Percentiles rank a stretch among this genome's conserved stretches.
These are phyloP conservation scores for Coniochaeta ligniaria DNA, from an alignment of 2,329 filamentous ascomycete species.

Conservation along the genomic window DNA sequence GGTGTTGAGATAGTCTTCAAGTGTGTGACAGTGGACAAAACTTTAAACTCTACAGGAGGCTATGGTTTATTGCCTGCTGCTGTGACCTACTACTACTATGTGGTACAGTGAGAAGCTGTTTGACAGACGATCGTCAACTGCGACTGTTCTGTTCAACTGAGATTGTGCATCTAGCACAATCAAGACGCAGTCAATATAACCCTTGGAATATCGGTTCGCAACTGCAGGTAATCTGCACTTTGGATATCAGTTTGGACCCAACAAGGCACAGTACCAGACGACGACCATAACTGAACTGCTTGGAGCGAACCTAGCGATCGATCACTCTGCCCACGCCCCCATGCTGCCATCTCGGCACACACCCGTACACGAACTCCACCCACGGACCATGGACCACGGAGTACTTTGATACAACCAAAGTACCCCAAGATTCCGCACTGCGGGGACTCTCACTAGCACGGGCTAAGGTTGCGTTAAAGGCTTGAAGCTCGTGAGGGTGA, in stretches of 20 bases:
- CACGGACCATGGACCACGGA: neutral
- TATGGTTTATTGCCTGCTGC: neutral
- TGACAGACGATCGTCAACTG: no score
- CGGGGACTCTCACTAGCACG: neutral
- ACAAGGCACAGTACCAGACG: no score
- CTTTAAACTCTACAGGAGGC: neutral
- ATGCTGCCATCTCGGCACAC: neutral
- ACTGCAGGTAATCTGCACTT: no score
- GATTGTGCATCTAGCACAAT: no score
- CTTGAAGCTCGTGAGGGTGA: neutral
- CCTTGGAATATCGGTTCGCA: no score
- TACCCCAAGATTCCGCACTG: neutral
- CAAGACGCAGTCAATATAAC: no score
- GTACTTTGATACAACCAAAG: neutral
- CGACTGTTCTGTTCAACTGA: no score
- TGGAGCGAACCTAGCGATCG: neutral
- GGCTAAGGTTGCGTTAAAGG: neutral
- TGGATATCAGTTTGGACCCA: neutral
- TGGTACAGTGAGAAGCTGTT: no score
- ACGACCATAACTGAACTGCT: no score
- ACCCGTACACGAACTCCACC: neutral
- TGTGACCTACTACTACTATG: no score
- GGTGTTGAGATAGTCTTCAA: neutral
- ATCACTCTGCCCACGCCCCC: neutral
- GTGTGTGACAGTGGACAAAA: neutral